A percentile compares a stretch with the other conserved stretches of the same genome.
Conservation (phyloP, 2,329 filamentous ascomycete genomes). For the Ophiostoma populinum region DNA sequence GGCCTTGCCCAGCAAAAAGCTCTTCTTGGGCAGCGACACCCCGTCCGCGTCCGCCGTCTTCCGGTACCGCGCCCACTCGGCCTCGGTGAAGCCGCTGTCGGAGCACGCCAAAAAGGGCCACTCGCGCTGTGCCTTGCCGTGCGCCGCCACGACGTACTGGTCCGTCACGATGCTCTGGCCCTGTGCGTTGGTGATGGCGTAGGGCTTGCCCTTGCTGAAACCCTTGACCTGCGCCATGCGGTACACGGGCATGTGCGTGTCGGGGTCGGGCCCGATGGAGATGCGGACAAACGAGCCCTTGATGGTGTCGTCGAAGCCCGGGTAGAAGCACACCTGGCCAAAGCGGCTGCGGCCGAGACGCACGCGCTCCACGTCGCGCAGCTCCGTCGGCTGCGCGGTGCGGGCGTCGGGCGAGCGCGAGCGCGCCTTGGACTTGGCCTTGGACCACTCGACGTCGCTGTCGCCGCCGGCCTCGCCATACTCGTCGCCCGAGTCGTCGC, state of each 20-base stretch:
- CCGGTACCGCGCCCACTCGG: constrained; percentile 69
- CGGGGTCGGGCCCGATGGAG: constrained; percentile 59
- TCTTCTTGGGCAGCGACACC: constrained; percentile 56
- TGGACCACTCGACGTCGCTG: constrained; percentile 65
- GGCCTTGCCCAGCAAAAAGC: constrained; percentile 52
- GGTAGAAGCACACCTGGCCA: constrained; percentile 82
- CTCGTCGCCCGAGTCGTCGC: constrained; percentile 20
- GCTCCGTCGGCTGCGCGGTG: constrained; percentile 50
- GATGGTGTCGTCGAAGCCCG: constrained; percentile 69
- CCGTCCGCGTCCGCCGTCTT: constrained; percentile 56
- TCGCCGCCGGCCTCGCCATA: constrained; percentile 45
- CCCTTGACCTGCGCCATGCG: constrained; percentile 77
- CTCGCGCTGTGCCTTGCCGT: constrained; percentile 67
- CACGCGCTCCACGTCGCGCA: constrained; percentile 71
- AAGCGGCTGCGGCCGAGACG: constrained; percentile 76
- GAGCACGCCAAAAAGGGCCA: constrained; percentile 89
- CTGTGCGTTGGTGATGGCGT: constrained; percentile 59
- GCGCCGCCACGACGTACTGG: constrained; percentile 64
- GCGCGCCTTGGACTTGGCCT: constrained; percentile 28
- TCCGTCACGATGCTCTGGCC: constrained; percentile 69
- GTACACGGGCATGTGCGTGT: constrained; percentile 61
- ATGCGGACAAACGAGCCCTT: constrained; percentile 74
- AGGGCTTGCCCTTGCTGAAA: constrained; percentile 64
- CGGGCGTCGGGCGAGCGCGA: constrained; percentile 38
- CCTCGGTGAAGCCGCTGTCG: constrained; percentile 46